These are phyloP conservation scores for Phytophthora lateralis DNA, from an alignment of 352 stramenopile genomes.

Conservation along the genomic window DNA sequence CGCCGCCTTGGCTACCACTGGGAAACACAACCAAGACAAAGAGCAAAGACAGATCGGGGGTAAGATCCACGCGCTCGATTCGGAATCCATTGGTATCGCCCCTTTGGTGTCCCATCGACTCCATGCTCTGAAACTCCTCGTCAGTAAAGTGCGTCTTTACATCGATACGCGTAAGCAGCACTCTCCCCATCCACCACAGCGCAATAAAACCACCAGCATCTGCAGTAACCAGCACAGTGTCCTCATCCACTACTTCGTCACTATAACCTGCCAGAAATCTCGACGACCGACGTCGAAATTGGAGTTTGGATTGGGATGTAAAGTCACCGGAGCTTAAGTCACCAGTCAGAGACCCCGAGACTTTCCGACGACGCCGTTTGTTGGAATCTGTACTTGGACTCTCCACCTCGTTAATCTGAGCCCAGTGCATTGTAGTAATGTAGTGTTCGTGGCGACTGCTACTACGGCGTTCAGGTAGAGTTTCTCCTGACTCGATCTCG, in stretches of 20 bases:
- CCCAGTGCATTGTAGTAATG: conserved; percentile 72
- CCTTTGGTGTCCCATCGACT: conserved; percentile 11
- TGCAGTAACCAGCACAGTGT: conserved; percentile 58
- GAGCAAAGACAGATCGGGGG: conserved; percentile 44
- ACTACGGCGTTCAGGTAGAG: conserved; percentile 33
- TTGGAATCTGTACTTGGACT: not conserved
- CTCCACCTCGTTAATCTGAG: conserved; percentile 8
- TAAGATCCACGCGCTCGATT: conserved; percentile 44
- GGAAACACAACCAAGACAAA: conserved; percentile 40
- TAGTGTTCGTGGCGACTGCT: conserved; percentile 43
- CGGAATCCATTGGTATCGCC: conserved; percentile 14
- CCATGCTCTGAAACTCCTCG: conserved; percentile 20
- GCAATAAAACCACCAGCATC: conserved; percentile 44
- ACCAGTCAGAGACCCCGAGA: not conserved
- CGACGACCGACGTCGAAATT: conserved; percentile 41
- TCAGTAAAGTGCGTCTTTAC: conserved; percentile 36
- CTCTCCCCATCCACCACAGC: conserved; percentile 69
- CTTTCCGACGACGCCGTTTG: conserved; percentile 12
- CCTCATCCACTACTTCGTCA: not conserved
- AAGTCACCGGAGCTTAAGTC: conserved; percentile 1
- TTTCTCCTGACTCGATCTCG: conserved; percentile 60
- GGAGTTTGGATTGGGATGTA: conserved; percentile 23
- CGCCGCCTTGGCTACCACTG: not conserved
- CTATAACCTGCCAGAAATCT: conserved; percentile 32
- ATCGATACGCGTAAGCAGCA: conserved; percentile 54